Conservation (phyloP, 139 green algal genomes). For the Parachlorella kessleri region DNA sequence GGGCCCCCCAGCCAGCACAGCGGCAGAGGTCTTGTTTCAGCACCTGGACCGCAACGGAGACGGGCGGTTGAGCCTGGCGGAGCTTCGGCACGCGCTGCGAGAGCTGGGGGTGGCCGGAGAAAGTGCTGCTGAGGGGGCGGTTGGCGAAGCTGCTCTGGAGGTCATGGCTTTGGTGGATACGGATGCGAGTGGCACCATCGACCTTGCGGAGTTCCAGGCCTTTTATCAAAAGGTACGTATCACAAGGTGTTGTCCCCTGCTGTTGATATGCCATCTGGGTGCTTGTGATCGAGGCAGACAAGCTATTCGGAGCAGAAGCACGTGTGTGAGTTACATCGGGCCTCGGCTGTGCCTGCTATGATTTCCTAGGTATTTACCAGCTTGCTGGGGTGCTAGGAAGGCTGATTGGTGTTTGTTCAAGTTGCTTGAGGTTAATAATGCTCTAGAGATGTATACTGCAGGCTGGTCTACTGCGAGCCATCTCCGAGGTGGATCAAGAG, state of each 20-base stretch:
- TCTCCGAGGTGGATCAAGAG: background rate
- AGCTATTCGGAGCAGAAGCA: too few species aligned
- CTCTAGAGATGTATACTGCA: too few species aligned
- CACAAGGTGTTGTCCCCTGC: too few species aligned
- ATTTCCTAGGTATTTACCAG: too few species aligned
- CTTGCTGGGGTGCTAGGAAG: too few species aligned
- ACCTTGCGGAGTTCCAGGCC: slow-evolving; percentile 43
- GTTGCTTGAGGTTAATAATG: too few species aligned
- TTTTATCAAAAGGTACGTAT: slow-evolving; percentile 29
- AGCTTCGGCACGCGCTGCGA: slow-evolving; percentile 45
- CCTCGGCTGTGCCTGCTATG: too few species aligned
- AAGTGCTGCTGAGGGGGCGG: background rate
- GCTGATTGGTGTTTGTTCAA: too few species aligned
- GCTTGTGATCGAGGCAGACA: too few species aligned
- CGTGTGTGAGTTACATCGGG: too few species aligned
- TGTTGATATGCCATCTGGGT: too few species aligned
- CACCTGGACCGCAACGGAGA: slow-evolving; percentile 66
- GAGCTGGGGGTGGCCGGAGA: slow-evolving; percentile 47
- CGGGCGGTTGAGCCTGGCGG: slow-evolving; percentile 47
- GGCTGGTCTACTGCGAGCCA: background rate
- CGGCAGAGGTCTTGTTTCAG: slow-evolving; percentile 47
- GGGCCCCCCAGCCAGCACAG: background rate
- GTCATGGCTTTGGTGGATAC: slow-evolving; percentile 15
- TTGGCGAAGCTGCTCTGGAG: background rate
- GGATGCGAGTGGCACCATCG: slow-evolving; percentile 32